phyloP scores from a whole-genome alignment of 176 grass and related monocot genomes.

The Microstegium vimineum region DNA sequence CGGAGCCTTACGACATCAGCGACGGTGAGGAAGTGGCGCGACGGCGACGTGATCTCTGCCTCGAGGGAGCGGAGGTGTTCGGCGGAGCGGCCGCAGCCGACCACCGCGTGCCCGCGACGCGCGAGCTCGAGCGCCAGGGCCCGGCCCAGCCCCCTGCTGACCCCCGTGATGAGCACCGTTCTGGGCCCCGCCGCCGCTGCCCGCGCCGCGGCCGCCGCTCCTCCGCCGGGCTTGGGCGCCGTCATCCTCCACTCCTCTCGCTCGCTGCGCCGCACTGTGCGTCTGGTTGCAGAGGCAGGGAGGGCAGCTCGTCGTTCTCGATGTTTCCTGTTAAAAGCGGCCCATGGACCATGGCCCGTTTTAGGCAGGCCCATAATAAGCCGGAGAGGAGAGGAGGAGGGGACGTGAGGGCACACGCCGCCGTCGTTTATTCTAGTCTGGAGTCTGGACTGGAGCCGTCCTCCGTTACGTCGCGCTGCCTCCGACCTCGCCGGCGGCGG shows the following conservation, averaged over 20 bases:
- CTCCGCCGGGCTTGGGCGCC: constrained; percentile 29
- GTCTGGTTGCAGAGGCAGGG: neutral
- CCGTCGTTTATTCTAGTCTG: neutral
- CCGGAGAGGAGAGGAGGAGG: neutral
- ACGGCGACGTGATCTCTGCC: constrained; percentile 54
- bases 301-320: neutral
- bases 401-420: neutral
- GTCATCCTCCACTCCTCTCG: constrained; percentile 30
- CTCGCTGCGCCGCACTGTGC: neutral
- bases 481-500: constrained; percentile 12
- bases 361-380: neutral
- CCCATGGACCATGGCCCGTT: neutral
- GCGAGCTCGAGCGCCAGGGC: constrained; percentile 77
- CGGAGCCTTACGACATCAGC: constrained; percentile 56
- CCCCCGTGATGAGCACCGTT: constrained; percentile 87
- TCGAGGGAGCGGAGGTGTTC: constrained; percentile 69
- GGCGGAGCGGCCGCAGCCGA: constrained; percentile 79
- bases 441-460: too few species aligned
- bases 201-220: constrained; percentile 46
- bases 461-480: too few species aligned
- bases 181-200: constrained; percentile 34
- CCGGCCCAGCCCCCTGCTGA: constrained; percentile 82
- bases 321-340: neutral
- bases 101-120: constrained; percentile 59
- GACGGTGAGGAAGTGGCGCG: constrained; percentile 69